Evolutionary conservation across 352 stramenopile genomes (phyloP).

Genomic region (Phytopythium litorale): DNA sequence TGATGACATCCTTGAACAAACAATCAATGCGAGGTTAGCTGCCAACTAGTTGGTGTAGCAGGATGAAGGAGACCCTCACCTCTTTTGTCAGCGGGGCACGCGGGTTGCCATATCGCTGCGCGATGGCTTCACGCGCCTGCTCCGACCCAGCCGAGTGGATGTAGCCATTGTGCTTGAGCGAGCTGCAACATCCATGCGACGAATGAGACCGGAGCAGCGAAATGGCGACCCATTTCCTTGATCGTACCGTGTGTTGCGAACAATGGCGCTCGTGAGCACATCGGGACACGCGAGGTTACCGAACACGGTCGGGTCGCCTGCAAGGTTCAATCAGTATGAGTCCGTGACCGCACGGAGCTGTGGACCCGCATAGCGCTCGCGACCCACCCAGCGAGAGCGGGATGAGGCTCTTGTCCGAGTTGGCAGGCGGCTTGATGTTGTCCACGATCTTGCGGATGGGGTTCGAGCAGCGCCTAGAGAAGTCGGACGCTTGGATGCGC

Average conservation of each 20-base stretch:
- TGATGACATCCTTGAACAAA: constrained; percentile 86
- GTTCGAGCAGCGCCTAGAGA: constrained; percentile 79
- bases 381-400: constrained; percentile 87
- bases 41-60: background rate
- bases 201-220: background rate
- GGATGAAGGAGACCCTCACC: constrained; percentile 10
- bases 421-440: constrained; percentile 89
- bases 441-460: constrained; percentile 95
- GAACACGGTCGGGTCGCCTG: constrained; percentile 91
- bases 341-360: background rate
- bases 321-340: background rate
- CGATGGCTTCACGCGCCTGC: constrained; percentile 86
- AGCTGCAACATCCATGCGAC: constrained; percentile 23
- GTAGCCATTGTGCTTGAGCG: constrained; percentile 90
- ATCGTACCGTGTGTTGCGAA: constrained; percentile 56
- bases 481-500: constrained; percentile 65
- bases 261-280: constrained; percentile 76
- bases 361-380: background rate
- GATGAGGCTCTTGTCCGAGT: constrained; percentile 89
- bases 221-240: background rate
- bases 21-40: background rate
- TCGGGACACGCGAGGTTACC: constrained; percentile 90
- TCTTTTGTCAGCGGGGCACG: constrained; percentile 73
- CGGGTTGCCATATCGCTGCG: constrained; percentile 64
- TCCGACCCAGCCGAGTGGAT: constrained; percentile 89